Evolutionary conservation across 2,329 filamentous ascomycete species (phyloP), one percentile per base, ranked within the genome.

Genomic region (Venturia aucupariae): DNA sequence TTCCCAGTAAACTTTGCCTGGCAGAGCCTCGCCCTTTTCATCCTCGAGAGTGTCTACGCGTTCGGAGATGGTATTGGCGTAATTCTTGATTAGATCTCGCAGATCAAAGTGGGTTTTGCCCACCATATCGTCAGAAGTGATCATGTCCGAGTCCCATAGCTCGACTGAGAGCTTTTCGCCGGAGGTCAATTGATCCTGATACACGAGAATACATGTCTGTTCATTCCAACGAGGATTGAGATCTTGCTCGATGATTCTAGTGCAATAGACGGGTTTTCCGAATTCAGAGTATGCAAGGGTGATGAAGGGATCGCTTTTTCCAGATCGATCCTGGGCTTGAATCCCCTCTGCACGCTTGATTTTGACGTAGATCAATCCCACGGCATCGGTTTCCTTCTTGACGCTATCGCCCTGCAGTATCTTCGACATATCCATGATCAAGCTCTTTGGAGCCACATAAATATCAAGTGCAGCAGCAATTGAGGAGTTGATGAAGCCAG

Each of bases 371-470:
- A 92, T 71, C 1, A 90, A 80, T n/a, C 88, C 88, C 39, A 83
- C 80, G 2, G 84, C 80, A 39, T 76, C 75, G 0, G 88, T 90
- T 67, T 90, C 87, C 71, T 90, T 90, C 74, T 90, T 91, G 77
- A 88, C 90, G 69, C 91, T 88, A 65, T 90, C 88, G 3, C 88
- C 89, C 6, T 88, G 82, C 13, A 92, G 81, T 85, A 90, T 90
- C 66, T 90, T 87, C 72, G 90, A 89, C 44, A 92, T 76, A 71
- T 91, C 86, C 8, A 91, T 77, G 0, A 88, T 90, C 63, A 90
- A 75, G 65, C 86, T 89, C 75, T 90, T 90, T 0, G 89, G 88
- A 0, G 88, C 88, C 0, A 91, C 88, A 67, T 90, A 91, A 71
- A 90, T 84, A 0, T 87, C 86, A 70, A 90, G 80, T 0, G 88